A percentile compares a stretch with the other conserved stretches of the same genome.
Evolutionary conservation across 1,284 basidiomycete species (phyloP).

Genomic region (Ustilago loliicola): DNA sequence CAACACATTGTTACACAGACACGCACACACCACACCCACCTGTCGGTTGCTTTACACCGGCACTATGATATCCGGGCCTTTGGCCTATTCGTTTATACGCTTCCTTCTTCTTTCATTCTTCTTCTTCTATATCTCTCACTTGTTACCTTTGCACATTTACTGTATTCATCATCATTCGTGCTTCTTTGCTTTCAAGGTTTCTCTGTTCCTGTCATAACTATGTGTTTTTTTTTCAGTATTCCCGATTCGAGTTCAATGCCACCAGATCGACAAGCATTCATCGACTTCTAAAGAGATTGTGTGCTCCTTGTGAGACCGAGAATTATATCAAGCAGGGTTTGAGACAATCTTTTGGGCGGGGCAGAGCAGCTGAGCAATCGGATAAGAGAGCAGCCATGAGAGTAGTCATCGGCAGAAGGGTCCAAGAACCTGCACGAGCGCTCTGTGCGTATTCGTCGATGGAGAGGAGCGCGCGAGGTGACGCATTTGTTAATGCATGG

Average conservation of each 20-base stretch:
- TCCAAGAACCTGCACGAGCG: not conserved
- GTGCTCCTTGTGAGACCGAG: not conserved
- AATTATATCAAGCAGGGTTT: not conserved
- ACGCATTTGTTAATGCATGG: slow-evolving; percentile 4
- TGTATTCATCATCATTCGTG: slow-evolving; percentile 28
- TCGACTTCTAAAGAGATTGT: not conserved
- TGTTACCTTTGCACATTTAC: slow-evolving; percentile 19
- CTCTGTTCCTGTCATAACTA: slow-evolving; percentile 10
- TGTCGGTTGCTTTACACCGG: not conserved
- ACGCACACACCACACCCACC: not conserved
- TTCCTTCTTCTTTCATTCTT: slow-evolving; percentile 11
- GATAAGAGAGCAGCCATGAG: not conserved
- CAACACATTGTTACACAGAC: not conserved
- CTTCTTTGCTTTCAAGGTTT: slow-evolving; percentile 11
- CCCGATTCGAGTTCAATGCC: slow-evolving; percentile 5
- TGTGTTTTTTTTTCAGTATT: slow-evolving; percentile 10
- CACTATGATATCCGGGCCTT: slow-evolving; percentile 35
- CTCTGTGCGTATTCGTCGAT: not conserved
- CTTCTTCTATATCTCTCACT: slow-evolving; percentile 5
- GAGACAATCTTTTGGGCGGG: no score
- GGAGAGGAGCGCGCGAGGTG: slow-evolving; percentile 9
- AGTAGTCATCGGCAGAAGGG: not conserved
- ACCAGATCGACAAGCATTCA: slow-evolving; percentile 5
- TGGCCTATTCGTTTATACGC: not conserved
- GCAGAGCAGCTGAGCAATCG: not conserved